These are phyloP conservation scores for Globisporangium carolinianum DNA, from an alignment of 352 stramenopile species.

Conservation along the genomic window DNA sequence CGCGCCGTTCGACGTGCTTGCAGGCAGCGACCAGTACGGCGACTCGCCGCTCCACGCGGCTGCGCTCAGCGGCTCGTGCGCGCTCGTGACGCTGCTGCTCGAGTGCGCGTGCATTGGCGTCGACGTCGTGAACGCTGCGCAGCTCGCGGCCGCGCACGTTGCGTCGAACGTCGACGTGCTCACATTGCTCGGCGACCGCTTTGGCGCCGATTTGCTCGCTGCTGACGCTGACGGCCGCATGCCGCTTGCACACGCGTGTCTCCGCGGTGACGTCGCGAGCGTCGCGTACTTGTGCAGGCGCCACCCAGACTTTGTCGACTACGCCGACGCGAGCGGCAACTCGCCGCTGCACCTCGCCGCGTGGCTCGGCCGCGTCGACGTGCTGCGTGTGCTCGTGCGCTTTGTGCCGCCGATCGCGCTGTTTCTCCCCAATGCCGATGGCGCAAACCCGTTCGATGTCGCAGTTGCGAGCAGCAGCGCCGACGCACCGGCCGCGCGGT, in stretches of 20 bases:
- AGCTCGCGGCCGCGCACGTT: slow-evolving; percentile 35
- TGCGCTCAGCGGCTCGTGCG: slow-evolving; percentile 23
- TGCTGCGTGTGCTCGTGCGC: slow-evolving; percentile 25
- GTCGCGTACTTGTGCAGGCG: slow-evolving; percentile 42
- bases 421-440: slow-evolving; percentile 46
- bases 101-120: slow-evolving; percentile 30
- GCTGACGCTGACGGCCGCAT: slow-evolving; percentile 50
- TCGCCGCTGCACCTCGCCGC: slow-evolving; percentile 57
- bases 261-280: slow-evolving; percentile 40
- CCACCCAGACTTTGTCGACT: slow-evolving; percentile 63
- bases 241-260: slow-evolving; percentile 54
- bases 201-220: slow-evolving; percentile 40
- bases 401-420: slow-evolving; percentile 40
- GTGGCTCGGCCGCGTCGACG: slow-evolving; percentile 28
- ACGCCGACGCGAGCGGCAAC: slow-evolving; percentile 55
- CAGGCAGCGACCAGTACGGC: slow-evolving; percentile 1
- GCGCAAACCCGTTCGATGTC: slow-evolving; percentile 31
- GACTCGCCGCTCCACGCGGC: slow-evolving; percentile 44
- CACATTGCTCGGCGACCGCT: slow-evolving; percentile 28
- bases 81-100: slow-evolving; percentile 29
- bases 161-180: slow-evolving; percentile 30
- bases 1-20: slow-evolving; percentile 4
- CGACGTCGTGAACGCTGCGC: slow-evolving; percentile 32
- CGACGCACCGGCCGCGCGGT: slow-evolving; percentile 9
- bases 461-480: slow-evolving; percentile 25